Conservation (phyloP, 257 asterid genomes). For the Solanum virginianum region DNA sequence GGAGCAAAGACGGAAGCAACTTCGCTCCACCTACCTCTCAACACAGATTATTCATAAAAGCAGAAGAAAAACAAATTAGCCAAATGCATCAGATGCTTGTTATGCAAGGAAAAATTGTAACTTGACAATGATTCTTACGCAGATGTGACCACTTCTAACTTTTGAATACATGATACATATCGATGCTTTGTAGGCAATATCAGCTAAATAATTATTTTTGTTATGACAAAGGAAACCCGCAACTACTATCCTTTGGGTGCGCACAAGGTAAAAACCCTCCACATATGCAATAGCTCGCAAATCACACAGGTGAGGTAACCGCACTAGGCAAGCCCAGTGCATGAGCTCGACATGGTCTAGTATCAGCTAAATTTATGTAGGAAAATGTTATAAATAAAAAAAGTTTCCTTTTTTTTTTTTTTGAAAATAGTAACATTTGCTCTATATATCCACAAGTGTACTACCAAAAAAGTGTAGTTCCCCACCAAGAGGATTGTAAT, state of each 20-base stretch:
- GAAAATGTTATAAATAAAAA: background rate
- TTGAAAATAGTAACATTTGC: too few species aligned
- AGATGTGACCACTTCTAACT: background rate
- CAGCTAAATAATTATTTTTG: background rate
- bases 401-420: background rate
- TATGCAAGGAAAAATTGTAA: background rate
- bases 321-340: too few species aligned
- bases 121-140: background rate
- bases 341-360: background rate
- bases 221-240: too few species aligned
- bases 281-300: too few species aligned
- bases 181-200: background rate
- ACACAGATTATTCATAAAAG: background rate
- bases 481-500: too few species aligned
- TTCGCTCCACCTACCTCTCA: background rate
- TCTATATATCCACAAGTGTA: too few species aligned
- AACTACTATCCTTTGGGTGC: too few species aligned
- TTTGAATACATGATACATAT: background rate
- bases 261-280: too few species aligned
- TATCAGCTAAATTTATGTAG: background rate
- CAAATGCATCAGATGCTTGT: background rate
- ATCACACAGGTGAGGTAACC: too few species aligned
- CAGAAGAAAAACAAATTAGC: background rate
- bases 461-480: background rate
- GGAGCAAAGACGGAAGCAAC: background rate